Evolutionary conservation across 192 early-diverging fungal genomes (phyloP), one percentile per base, ranked within the genome.

Genomic region (Umbelopsis sp.): DNA sequence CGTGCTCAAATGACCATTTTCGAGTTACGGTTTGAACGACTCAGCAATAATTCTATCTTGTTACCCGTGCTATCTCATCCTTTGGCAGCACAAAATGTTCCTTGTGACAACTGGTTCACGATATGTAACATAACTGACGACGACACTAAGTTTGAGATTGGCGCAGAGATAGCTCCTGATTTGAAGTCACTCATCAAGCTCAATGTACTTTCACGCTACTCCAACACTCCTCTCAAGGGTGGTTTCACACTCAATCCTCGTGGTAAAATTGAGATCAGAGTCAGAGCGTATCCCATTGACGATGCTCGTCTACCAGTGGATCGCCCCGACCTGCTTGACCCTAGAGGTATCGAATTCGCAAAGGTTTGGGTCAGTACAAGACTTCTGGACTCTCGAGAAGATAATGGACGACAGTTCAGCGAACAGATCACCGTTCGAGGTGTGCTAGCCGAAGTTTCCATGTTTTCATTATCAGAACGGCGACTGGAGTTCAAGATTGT

Each of bases 21-120:
- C 73, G 91, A 94, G 54, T 75, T 95, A 32, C 79, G 84, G 0
- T 92, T 94, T 74, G 93, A 94, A 22, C 86, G 92, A 16, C 78
- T 95, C 7, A 79, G 70, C 1, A 59, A 71, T 41, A 70, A 84
- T 10, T 91, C 89, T n/a, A 85, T 86, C 49, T 74, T 96, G 52
- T 66, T 96, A 11, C 94, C 94, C 7, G 76, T 86, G 8, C 69
- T 96, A n/a, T 78, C 79, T 25, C 87, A 95, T 75, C 94, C 94
- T 10, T 71, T 88, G 45, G 70, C 81, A 24, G 45, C 78, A 2
- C 75, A 80, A 1, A 84, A 88, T 24, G 72, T 85, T n/a, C 84
- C 89, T 0, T 91, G 90, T 65, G 93, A 96, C 73, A 85, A 85
- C 17, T 96, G 93, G 93, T 96, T 95, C 80, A 83, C 86, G 17